A percentile compares a stretch with the other conserved stretches of the same genome.
Evolutionary conservation across 2,329 filamentous ascomycete genomes (phyloP).

Genomic region (Diaporthe humulicola): DNA sequence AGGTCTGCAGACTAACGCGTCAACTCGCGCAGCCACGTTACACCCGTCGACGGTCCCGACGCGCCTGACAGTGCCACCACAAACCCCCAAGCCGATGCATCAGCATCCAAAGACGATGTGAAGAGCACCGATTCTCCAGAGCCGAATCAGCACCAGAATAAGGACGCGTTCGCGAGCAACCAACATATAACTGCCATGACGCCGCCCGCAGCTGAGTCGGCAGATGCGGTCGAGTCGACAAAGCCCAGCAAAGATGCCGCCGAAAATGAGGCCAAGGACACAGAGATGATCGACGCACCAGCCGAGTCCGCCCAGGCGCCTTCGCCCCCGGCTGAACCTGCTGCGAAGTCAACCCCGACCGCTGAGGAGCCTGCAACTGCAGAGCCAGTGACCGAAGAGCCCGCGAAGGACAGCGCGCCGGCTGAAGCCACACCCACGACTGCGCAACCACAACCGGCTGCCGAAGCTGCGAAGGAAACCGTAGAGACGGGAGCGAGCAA

Average conservation of each 20-base stretch:
- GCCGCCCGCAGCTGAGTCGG: slow-evolving; percentile 32
- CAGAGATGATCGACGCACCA: slow-evolving; percentile 50
- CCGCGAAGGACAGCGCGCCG: slow-evolving; percentile 5
- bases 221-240: slow-evolving; percentile 17
- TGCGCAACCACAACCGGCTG: neutral
- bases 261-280: slow-evolving; percentile 34
- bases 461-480: neutral
- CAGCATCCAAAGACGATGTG: slow-evolving; percentile 24
- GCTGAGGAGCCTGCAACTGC: neutral
- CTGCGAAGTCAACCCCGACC: slow-evolving; percentile 5
- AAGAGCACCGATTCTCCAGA: slow-evolving; percentile 35
- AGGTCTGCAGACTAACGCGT: slow-evolving; percentile 31
- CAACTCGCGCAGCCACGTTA: slow-evolving; percentile 40
- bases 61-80: slow-evolving; percentile 29
- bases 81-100: slow-evolving; percentile 10
- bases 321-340: slow-evolving; percentile 35
- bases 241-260: slow-evolving; percentile 29
- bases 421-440: slow-evolving; percentile 5
- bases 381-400: slow-evolving; percentile 17
- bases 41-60: slow-evolving; percentile 36
- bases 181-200: slow-evolving; percentile 42
- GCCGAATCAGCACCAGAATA: slow-evolving; percentile 38
- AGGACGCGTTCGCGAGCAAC: slow-evolving; percentile 47
- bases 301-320: slow-evolving; percentile 39
- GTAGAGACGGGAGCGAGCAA: neutral